A percentile compares a stretch with the other conserved stretches of the same genome.
phyloP scores from a whole-genome alignment of 192 early-diverging fungal genomes.

The Oehlia diaphana region DNA sequence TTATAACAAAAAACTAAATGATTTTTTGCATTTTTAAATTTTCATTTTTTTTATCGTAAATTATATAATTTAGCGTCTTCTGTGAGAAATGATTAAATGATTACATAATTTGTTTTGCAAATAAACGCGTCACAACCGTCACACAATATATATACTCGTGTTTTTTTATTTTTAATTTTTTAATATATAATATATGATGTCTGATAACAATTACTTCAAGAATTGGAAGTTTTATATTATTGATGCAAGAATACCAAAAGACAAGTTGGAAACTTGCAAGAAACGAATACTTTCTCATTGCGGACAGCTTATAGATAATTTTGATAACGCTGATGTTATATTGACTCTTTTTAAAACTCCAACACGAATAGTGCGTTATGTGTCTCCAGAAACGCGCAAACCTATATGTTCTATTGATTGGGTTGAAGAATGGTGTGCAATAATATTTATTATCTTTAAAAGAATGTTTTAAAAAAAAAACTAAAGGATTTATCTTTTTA shows the following conservation, averaged over 20 bases:
- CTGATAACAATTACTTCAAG: not conserved
- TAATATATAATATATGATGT: too few species aligned
- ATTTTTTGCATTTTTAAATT: too few species aligned
- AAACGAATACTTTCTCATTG: not conserved
- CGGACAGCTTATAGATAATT: not conserved
- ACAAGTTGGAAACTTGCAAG: not conserved
- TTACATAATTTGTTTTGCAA: too few species aligned
- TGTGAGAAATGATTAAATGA: too few species aligned
- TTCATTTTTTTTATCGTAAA: too few species aligned
- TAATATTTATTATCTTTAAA: not conserved
- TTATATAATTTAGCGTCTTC: too few species aligned
- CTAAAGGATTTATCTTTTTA: not conserved
- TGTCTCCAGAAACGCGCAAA: not conserved
- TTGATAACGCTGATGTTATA: not conserved
- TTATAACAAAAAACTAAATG: too few species aligned
- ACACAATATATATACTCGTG: too few species aligned
- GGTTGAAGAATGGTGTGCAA: constrained; percentile 9
- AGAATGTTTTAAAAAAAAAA: not conserved
- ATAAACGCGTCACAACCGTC: too few species aligned
- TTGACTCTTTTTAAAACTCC: constrained; percentile 3
- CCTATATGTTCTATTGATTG: constrained; percentile 9
- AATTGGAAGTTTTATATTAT: constrained; percentile 10
- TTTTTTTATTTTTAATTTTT: too few species aligned
- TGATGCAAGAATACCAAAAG: not conserved
- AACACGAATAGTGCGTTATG: not conserved